Conservation (phyloP, 1,139 yeast genomes). For the Hemisphaericaspora subhashii region DNA sequence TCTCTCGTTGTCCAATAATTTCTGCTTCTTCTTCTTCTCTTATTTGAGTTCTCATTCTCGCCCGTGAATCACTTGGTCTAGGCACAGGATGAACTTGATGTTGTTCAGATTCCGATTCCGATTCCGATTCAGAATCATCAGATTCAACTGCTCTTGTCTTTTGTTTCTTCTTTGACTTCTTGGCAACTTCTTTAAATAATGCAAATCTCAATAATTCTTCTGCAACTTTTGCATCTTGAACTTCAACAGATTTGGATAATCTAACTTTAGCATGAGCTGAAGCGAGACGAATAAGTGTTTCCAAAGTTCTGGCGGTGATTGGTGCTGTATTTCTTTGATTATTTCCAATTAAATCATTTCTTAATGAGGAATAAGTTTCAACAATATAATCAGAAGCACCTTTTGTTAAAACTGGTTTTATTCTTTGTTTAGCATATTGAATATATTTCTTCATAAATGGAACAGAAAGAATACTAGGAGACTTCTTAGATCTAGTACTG, state of each 20-base stretch:
- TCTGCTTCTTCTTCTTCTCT: slow-evolving; percentile 13
- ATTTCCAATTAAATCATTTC: slow-evolving; percentile 75
- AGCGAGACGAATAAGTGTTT: slow-evolving; percentile 90
- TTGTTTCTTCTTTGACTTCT: slow-evolving; percentile 34
- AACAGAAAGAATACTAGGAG: slow-evolving; percentile 71
- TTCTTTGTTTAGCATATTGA: slow-evolving; percentile 90
- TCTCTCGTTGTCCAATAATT: slow-evolving; percentile 11
- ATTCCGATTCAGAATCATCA: slow-evolving; percentile 27
- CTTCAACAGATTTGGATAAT: slow-evolving; percentile 70
- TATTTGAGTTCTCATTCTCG: slow-evolving; percentile 15
- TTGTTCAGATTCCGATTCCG: slow-evolving; percentile 22
- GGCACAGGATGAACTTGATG: slow-evolving; percentile 20
- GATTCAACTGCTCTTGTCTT: slow-evolving; percentile 26
- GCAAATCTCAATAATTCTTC: slow-evolving; percentile 84
- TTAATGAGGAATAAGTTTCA: slow-evolving; percentile 70
- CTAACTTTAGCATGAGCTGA: slow-evolving; percentile 98
- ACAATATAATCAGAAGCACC: slow-evolving; percentile 84
- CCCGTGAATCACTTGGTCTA: slow-evolving; percentile 20
- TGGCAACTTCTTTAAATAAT: slow-evolving; percentile 71
- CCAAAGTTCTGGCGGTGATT: slow-evolving; percentile 96
- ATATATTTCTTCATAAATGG: slow-evolving; percentile 88
- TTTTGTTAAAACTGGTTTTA: slow-evolving; percentile 76
- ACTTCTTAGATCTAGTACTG: slow-evolving; percentile 35
- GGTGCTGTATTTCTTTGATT: slow-evolving; percentile 88
- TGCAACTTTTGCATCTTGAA: slow-evolving; percentile 82